A percentile compares a stretch with the other conserved stretches of the same genome.
Evolutionary conservation across 148 eudicot species (phyloP).

Genomic region (Fagopyrum esculentum): DNA sequence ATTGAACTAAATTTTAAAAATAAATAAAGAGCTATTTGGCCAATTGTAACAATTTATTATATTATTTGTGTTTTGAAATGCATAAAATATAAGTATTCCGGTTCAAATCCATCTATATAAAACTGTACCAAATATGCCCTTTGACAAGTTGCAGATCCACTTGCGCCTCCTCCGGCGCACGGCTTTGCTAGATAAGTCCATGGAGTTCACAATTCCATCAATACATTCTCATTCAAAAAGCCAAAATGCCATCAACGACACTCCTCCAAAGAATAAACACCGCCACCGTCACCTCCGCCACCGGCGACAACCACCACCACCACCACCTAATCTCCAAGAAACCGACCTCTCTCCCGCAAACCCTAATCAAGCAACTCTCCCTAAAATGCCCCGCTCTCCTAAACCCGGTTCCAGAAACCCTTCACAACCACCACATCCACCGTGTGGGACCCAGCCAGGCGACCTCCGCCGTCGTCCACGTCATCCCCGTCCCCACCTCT

Average conservation of each 20-base stretch:
- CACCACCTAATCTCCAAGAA: background rate
- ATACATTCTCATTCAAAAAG: background rate
- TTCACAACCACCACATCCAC: slow-evolving; percentile 45
- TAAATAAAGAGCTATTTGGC: no score
- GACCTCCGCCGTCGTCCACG: slow-evolving; percentile 50
- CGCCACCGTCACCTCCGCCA: slow-evolving; percentile 13
- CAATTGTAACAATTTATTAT: no score
- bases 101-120: no score
- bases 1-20: no score
- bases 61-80: no score
- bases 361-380: slow-evolving; percentile 23
- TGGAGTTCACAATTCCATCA: no score
- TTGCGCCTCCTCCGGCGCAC: no score
- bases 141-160: no score
- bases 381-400: slow-evolving; percentile 23
- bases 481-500: slow-evolving; percentile 43
- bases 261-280: slow-evolving; percentile 25
- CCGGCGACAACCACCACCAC: background rate
- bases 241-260: slow-evolving; percentile 46
- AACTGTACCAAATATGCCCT: no score
- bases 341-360: background rate
- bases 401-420: slow-evolving; percentile 23
- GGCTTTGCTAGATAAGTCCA: no score
- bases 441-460: slow-evolving; percentile 39
- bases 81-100: no score